phyloP scores from a whole-genome alignment of 1,284 basidiomycete genomes.

The Rhodotorula sp. region DNA sequence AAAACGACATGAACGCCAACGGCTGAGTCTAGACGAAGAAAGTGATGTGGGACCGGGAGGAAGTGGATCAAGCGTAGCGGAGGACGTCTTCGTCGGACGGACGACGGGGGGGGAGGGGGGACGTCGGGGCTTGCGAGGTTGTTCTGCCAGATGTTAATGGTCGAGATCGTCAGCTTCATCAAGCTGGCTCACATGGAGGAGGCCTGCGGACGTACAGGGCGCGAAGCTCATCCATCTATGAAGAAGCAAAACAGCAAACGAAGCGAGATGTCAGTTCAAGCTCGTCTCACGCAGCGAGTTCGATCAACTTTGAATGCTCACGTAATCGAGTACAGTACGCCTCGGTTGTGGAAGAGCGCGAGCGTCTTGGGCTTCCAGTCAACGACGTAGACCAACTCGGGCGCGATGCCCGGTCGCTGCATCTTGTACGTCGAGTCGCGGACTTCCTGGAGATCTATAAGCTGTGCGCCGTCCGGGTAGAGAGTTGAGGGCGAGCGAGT shows the following conservation, averaged over 20 bases:
- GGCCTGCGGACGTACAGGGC: constrained; percentile 22
- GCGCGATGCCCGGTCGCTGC: constrained; percentile 76
- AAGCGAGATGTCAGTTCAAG: too few species aligned
- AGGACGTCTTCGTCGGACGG: constrained; percentile 44
- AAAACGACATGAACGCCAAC: too few species aligned
- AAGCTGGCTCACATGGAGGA: not conserved
- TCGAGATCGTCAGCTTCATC: not conserved
- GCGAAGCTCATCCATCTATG: constrained; percentile 43
- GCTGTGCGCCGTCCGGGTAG: constrained; percentile 70
- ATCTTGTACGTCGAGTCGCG: constrained; percentile 72
- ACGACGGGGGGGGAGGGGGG: constrained; percentile 29
- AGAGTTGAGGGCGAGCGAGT: constrained; percentile 57
- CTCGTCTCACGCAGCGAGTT: not conserved
- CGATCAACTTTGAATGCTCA: constrained; percentile 37
- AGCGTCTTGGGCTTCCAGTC: constrained; percentile 67
- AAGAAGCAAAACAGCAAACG: not conserved
- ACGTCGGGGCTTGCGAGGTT: constrained; percentile 46
- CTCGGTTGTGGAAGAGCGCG: constrained; percentile 55
- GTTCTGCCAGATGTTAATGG: constrained; percentile 44
- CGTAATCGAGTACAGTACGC: constrained; percentile 48
- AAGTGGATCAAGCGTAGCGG: constrained; percentile 30
- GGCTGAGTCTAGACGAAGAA: too few species aligned
- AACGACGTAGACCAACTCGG: constrained; percentile 53
- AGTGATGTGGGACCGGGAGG: too few species aligned
- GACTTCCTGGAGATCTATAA: constrained; percentile 68